A percentile compares a stretch with the other conserved stretches of the same genome.
Conservation (phyloP, 805 yeast species). For the Yamadazyma sp. region DNA sequence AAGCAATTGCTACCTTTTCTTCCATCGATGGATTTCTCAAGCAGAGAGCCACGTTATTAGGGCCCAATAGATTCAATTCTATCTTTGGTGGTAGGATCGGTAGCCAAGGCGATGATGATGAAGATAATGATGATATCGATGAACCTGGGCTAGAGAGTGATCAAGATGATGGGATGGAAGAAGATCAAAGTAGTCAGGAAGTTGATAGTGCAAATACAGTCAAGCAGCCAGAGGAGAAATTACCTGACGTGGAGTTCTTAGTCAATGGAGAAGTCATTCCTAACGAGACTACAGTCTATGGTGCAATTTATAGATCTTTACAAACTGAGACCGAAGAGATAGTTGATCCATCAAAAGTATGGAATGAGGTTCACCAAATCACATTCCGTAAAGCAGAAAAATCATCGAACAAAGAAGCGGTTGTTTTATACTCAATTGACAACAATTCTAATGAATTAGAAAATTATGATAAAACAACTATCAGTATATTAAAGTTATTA, state of each 20-base stretch:
- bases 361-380: constrained; percentile 51
- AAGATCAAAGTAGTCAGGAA: background rate
- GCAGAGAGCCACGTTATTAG: constrained; percentile 34
- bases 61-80: constrained; percentile 1
- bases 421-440: constrained; percentile 11
- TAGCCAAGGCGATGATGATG: background rate
- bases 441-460: constrained; percentile 19
- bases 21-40: constrained; percentile 48
- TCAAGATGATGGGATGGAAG: constrained; percentile 7
- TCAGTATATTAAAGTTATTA: constrained; percentile 46
- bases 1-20: constrained; percentile 59
- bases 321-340: constrained; percentile 35
- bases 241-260: constrained; percentile 53
- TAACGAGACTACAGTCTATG: constrained; percentile 68
- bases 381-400: constrained; percentile 4
- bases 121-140: constrained; percentile 1
- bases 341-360: constrained; percentile 49
- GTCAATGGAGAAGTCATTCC: constrained; percentile 58
- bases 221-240: constrained; percentile 6
- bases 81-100: constrained; percentile 9
- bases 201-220: background rate
- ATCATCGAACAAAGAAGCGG: constrained; percentile 5
- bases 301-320: constrained; percentile 59
- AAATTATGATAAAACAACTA: constrained; percentile 26
- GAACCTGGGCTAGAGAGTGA: constrained; percentile 12